Evolutionary conservation across 2,329 filamentous ascomycete genomes (phyloP).

Genomic region (Microdochium paspali): DNA sequence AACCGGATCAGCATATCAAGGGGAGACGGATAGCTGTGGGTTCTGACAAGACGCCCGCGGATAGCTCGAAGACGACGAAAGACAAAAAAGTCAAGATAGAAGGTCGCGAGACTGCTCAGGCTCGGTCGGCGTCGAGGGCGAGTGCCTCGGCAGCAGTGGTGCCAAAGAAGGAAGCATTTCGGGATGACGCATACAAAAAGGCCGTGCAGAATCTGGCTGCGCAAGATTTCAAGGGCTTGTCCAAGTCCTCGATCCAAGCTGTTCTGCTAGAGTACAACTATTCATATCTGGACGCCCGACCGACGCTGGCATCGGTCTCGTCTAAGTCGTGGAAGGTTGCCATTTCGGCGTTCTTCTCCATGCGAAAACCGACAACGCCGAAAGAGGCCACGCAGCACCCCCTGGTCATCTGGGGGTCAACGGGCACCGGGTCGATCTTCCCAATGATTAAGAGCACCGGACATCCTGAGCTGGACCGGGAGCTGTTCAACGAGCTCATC

Average conservation of each 20-base stretch:
- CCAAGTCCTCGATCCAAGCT: slow-evolving; percentile 64
- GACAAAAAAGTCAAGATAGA: background rate
- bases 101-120: slow-evolving; percentile 19
- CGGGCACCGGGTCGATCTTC: slow-evolving; percentile 42
- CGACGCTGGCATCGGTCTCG: slow-evolving; percentile 58
- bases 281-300: slow-evolving; percentile 63
- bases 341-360: slow-evolving; percentile 60
- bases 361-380: slow-evolving; percentile 46
- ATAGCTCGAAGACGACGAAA: background rate
- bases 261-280: slow-evolving; percentile 76
- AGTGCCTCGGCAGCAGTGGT: slow-evolving; percentile 29
- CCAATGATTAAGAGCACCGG: slow-evolving; percentile 59
- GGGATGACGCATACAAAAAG: slow-evolving; percentile 55
- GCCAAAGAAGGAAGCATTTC: slow-evolving; percentile 55
- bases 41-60: background rate
- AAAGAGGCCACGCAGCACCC: slow-evolving; percentile 50
- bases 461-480: slow-evolving; percentile 52
- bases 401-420: slow-evolving; percentile 51
- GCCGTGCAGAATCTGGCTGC: slow-evolving; percentile 60
- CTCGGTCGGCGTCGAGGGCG: too few relatives aligned
- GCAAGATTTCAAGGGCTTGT: slow-evolving; percentile 67
- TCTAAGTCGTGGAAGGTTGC: slow-evolving; percentile 71
- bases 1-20: slow-evolving; percentile 59
- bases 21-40: slow-evolving; percentile 45
- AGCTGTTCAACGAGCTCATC: slow-evolving; percentile 50